phyloP scores from a whole-genome alignment of 495 filamentous ascomycete genomes.

The Pyrenopolyporus hunteri region DNA sequence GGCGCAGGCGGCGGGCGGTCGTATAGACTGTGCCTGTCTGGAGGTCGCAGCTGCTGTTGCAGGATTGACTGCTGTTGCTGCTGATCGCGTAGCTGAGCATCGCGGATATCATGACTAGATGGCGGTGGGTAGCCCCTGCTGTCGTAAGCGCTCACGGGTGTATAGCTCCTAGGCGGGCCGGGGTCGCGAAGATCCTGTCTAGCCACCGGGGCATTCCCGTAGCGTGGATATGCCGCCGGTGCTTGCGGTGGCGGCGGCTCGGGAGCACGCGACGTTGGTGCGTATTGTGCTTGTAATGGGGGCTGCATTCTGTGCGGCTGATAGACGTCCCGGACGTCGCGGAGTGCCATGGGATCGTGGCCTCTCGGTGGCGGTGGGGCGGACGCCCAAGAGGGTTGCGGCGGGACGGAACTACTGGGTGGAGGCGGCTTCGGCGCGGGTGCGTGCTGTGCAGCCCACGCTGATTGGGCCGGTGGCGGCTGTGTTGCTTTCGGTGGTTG shows the following conservation, averaged over 20 bases:
- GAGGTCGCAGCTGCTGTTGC: constrained; percentile 45
- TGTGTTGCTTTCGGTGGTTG: constrained; percentile 49
- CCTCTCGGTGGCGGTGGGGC: constrained; percentile 45
- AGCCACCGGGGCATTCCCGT: constrained; percentile 39
- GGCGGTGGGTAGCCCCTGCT: constrained; percentile 34
- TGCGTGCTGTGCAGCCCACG: constrained; percentile 54
- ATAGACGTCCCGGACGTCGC: constrained; percentile 43
- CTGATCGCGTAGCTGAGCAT: constrained; percentile 41
- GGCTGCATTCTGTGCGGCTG: constrained; percentile 43
- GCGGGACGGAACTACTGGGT: constrained; percentile 45
- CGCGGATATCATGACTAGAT: constrained; percentile 35
- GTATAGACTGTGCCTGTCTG: constrained; percentile 39
- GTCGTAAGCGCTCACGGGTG: constrained; percentile 40
- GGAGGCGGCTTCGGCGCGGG: constrained; percentile 47
- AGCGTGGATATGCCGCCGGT: constrained; percentile 39
- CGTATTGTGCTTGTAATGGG: constrained; percentile 41
- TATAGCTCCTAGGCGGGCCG: constrained; percentile 42
- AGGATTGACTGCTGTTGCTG: constrained; percentile 40
- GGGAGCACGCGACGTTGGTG: constrained; percentile 41
- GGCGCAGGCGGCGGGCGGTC: constrained; percentile 40
- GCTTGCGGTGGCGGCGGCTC: constrained; percentile 41
- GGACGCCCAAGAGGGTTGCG: constrained; percentile 48
- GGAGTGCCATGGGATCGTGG: constrained; percentile 44
- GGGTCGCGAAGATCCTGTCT: constrained; percentile 43
- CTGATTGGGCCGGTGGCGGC: constrained; percentile 45